A percentile compares a stretch with the other conserved stretches of the same genome.
phyloP scores from a whole-genome alignment of 306 rosid species.

The Hippophae tibetana region DNA sequence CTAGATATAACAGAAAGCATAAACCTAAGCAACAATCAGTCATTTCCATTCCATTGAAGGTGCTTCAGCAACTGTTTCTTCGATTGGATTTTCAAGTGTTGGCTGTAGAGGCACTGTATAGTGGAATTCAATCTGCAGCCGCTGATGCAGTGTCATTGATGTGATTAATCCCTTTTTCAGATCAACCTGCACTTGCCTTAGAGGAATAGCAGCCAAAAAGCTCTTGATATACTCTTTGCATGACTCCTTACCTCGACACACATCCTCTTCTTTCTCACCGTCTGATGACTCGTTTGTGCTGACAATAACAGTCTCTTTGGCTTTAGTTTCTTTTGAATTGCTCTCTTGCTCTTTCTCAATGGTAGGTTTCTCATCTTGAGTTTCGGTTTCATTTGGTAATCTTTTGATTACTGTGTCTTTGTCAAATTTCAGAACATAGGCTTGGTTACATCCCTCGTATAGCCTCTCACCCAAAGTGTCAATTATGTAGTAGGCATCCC shows the following conservation, averaged over 20 bases:
- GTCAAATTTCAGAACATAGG: conserved; percentile 31
- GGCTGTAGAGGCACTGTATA: conserved; percentile 10
- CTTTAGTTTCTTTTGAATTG: conserved; percentile 7
- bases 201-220: conserved; percentile 35
- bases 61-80: conserved; percentile 8
- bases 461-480: conserved; percentile 41
- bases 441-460: conserved; percentile 28
- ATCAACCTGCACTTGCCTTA: conserved; percentile 28
- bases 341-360: neutral
- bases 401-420: conserved; percentile 14
- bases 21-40: neutral
- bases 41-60: neutral
- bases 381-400: conserved; percentile 11
- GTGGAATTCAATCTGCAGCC: conserved; percentile 34
- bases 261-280: conserved; percentile 15
- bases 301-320: neutral
- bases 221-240: conserved; percentile 31
- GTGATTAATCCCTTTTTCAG: conserved; percentile 23
- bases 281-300: conserved; percentile 1
- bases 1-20: neutral
- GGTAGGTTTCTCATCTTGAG: conserved; percentile 1
- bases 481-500: conserved; percentile 27
- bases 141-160: conserved; percentile 21
- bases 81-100: conserved; percentile 5
- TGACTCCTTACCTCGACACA: conserved; percentile 25